Evolutionary conservation across 768 basidiomycete genomes (phyloP).

Genomic region (Boletus sensibilis): DNA sequence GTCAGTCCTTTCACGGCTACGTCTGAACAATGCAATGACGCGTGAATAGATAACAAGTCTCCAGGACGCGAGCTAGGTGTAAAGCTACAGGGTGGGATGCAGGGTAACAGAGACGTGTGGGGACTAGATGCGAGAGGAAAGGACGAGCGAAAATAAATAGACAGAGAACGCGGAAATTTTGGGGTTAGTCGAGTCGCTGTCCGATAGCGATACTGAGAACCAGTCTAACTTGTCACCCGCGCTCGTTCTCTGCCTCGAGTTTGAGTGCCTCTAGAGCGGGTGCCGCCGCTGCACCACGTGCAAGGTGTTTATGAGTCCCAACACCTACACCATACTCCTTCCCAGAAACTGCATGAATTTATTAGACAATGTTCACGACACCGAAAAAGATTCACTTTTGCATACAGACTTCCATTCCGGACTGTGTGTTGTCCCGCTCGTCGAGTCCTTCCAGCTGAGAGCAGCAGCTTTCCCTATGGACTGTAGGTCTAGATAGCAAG

Average conservation of each 20-base stretch:
- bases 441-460: conserved; percentile 56
- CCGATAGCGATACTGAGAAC: neutral
- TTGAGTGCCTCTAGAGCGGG: conserved; percentile 39
- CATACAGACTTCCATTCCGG: conserved; percentile 58
- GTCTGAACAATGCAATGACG: conserved; percentile 2
- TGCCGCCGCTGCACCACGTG: conserved; percentile 43
- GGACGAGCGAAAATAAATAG: conserved; percentile 8
- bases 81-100: conserved; percentile 10
- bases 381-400: conserved; percentile 45
- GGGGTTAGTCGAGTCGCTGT: neutral
- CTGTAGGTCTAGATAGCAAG: conserved; percentile 49
- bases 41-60: conserved; percentile 13
- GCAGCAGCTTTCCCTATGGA: conserved; percentile 38
- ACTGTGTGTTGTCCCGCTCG: conserved; percentile 42
- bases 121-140: neutral
- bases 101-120: neutral
- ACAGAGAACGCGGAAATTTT: neutral
- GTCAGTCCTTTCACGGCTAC: conserved; percentile 7
- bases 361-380: conserved; percentile 15
- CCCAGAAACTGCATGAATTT: conserved; percentile 45
- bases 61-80: conserved; percentile 1
- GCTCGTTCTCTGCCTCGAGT: conserved; percentile 18
- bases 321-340: conserved; percentile 46
- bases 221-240: conserved; percentile 10
- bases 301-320: conserved; percentile 50